These are phyloP conservation scores for Pythium oligandrum DNA, from an alignment of 352 stramenopile species.

Conservation along the genomic window DNA sequence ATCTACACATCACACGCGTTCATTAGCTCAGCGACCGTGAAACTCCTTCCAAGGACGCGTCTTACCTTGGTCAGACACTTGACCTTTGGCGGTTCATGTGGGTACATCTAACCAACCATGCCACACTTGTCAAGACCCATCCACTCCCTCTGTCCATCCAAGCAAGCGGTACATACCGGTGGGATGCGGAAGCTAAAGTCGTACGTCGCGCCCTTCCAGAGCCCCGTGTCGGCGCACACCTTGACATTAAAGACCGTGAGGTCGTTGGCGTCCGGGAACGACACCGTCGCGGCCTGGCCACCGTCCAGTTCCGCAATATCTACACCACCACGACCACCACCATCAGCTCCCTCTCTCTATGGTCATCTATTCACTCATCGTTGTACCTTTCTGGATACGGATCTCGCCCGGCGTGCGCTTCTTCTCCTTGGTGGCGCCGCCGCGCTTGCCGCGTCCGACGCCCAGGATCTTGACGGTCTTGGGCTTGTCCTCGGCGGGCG, in stretches of 20 bases:
- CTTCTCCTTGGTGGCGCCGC: slow-evolving; percentile 73
- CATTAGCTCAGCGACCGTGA: no score
- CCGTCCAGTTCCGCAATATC: slow-evolving; percentile 98
- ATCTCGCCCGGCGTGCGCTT: slow-evolving; percentile 96
- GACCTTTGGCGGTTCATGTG: slow-evolving; percentile 97
- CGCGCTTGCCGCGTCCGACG: slow-evolving; percentile 72
- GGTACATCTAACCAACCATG: slow-evolving; percentile 68
- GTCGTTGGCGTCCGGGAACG: slow-evolving; percentile 97
- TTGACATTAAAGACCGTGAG: slow-evolving; percentile 91
- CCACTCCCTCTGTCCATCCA: background rate
- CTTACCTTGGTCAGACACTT: slow-evolving; percentile 92
- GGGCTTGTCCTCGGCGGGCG: slow-evolving; percentile 30
- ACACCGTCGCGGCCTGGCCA: slow-evolving; percentile 93
- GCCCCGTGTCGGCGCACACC: slow-evolving; percentile 92
- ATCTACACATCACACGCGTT: slow-evolving; percentile 49
- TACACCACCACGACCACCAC: slow-evolving; percentile 16
- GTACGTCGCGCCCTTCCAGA: slow-evolving; percentile 97
- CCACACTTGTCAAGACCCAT: background rate
- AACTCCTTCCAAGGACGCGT: background rate
- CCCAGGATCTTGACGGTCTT: slow-evolving; percentile 83
- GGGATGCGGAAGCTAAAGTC: slow-evolving; percentile 98
- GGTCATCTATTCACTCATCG: background rate
- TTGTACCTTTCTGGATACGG: slow-evolving; percentile 96
- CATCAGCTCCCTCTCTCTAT: background rate
- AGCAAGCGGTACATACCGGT: slow-evolving; percentile 48